Evolutionary conservation across 169 alveolate species (phyloP), one percentile per base, ranked within the genome.

Genomic region (Plasmodium gonderi): DNA sequence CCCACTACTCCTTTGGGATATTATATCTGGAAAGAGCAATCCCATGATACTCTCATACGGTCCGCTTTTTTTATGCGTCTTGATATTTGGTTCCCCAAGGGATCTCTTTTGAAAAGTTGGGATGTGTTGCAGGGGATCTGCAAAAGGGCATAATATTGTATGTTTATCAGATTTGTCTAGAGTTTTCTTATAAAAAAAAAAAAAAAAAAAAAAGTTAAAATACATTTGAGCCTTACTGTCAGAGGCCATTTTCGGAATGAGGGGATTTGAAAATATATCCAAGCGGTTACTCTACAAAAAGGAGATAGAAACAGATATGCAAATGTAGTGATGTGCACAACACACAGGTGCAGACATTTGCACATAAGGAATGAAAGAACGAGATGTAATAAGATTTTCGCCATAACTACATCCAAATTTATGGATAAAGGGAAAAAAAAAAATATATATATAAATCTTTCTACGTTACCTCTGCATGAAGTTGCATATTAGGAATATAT

Each of bases 31-130:
- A 51, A 85, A 85, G 14, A 85, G 49, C n/a, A 85, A 26, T 33
- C 67, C 79, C 93, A 85, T 85, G 40, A 85, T 85, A n/a, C 89
- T 75, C 67, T 85, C 93, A 85, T 75, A 85, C 4, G 91, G 82
- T 47, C 38, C 60, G 20, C 64, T 82, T 49, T 69, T 82, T 49
- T 69, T 82, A 17, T 45, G 31, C 23, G 72, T 31, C 40, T 79
- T 65, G 12, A 12, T 12, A 42, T 49, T 42, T 80, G 65, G 31
- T 20, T 26, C 67, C 36, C 36, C 2, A 3, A 5, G 69, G 9
- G 67, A 51, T 51, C 20, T 1, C 17, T 26, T 14, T 51, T 17
- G 67, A 26, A 51, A 51, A 0, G 29, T 23, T 68, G 47, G 29
- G 45, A 29, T 29, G 40, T 14, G 8, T 20, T 69, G 33, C 42